phyloP scores from a whole-genome alignment of 352 stramenopile species.

The Peronospora tabacina region DNA sequence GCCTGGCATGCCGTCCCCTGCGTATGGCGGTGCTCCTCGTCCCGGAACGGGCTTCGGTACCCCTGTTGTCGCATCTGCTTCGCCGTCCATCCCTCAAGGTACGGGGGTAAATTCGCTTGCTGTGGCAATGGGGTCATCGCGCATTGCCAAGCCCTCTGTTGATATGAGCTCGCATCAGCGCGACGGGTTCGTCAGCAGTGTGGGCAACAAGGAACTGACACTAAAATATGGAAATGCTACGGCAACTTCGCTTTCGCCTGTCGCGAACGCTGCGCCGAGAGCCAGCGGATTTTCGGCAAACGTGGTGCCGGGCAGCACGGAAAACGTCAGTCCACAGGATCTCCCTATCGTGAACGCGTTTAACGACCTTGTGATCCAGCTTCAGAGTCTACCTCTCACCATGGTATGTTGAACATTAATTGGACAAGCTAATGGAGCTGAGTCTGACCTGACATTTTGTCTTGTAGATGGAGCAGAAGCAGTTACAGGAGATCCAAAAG shows the following conservation, averaged over 20 bases:
- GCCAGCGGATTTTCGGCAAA: conserved; percentile 37
- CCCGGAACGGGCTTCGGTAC: conserved; percentile 33
- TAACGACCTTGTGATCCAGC: conserved; percentile 68
- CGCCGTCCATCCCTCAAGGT: conserved; percentile 45
- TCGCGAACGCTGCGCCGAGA: conserved; percentile 28
- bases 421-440: not conserved
- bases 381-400: conserved; percentile 64
- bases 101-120: conserved; percentile 65
- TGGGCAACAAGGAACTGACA: conserved; percentile 82
- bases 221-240: conserved; percentile 81
- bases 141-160: conserved; percentile 72
- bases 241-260: conserved; percentile 52
- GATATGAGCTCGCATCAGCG: conserved; percentile 78
- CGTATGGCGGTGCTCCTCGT: conserved; percentile 26
- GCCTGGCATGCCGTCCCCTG: conserved; percentile 21
- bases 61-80: conserved; percentile 21
- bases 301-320: conserved; percentile 52
- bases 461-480: conserved; percentile 79
- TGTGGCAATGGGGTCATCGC: conserved; percentile 54
- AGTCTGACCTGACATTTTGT: conserved; percentile 11
- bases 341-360: conserved; percentile 74
- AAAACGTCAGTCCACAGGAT: conserved; percentile 66
- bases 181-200: conserved; percentile 78
- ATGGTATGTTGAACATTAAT: conserved; percentile 48
- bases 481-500: conserved; percentile 80